phyloP scores from a whole-genome alignment of 2,329 filamentous ascomycete species.

The Alternaria alternata region DNA sequence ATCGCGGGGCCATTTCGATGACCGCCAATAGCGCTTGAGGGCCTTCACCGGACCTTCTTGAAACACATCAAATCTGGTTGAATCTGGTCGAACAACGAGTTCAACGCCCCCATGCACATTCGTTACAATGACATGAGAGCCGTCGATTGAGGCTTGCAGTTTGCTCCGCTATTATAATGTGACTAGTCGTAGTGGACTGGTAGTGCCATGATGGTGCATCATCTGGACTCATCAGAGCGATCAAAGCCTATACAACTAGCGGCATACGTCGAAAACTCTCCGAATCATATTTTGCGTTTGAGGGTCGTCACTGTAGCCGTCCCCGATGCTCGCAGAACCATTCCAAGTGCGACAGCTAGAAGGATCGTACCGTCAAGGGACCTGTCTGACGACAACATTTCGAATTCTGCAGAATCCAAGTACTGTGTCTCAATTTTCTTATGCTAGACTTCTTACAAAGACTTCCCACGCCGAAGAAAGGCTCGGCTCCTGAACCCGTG shows the following conservation, averaged over 20 bases:
- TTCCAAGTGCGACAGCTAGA: slow-evolving; percentile 4
- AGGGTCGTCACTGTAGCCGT: slow-evolving; percentile 11
- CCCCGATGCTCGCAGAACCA: slow-evolving; percentile 9
- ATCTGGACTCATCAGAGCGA: slow-evolving; percentile 17
- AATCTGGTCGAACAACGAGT: slow-evolving; percentile 22
- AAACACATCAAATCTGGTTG: slow-evolving; percentile 27
- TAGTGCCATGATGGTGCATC: slow-evolving; percentile 19
- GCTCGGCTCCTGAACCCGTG: slow-evolving; percentile 11
- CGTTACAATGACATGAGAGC: slow-evolving; percentile 13
- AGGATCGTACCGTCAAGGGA: background rate
- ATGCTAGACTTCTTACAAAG: slow-evolving; percentile 1
- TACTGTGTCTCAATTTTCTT: slow-evolving; percentile 7
- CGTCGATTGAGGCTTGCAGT: slow-evolving; percentile 7
- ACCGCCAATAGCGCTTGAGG: slow-evolving; percentile 30
- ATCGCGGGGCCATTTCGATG: slow-evolving; percentile 21
- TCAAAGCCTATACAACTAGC: slow-evolving; percentile 19
- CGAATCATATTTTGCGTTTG: slow-evolving; percentile 26
- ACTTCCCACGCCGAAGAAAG: slow-evolving; percentile 3
- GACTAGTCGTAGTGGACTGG: slow-evolving; percentile 19
- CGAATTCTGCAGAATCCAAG: slow-evolving; percentile 1
- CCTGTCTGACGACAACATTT: background rate
- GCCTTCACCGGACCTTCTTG: slow-evolving; percentile 15
- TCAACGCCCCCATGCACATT: slow-evolving; percentile 16
- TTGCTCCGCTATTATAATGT: slow-evolving; percentile 15
- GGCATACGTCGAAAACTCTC: slow-evolving; percentile 22